Evolutionary conservation across 305 asterid species (phyloP), one percentile per base, ranked within the genome.

Genomic region (Fraxinus paxiana): DNA sequence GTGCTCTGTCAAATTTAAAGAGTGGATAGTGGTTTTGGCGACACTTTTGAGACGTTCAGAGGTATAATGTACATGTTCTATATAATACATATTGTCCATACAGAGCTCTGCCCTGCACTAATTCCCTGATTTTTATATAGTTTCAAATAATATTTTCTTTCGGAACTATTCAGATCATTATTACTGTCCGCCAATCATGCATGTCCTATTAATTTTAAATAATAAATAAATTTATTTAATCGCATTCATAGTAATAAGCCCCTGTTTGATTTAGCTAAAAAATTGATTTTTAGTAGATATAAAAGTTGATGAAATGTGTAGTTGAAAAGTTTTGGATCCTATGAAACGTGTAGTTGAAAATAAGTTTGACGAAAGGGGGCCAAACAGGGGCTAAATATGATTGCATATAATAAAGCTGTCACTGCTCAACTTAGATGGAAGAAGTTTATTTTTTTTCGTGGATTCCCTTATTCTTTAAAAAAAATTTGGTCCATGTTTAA

Each of bases 1-100:
- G 99, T 96, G 99, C 87, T 94, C 98, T 1, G 98, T 96, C 83
- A 96, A 96, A 86, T 96, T 96, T 88, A 92, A 96, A 88, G 98
- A 96, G 88, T 96, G 99, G 99, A 91, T 94, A 76, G 99, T 96
- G 73, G 97, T 96, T 80, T 86, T 96, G 91, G 99, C 99, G 77
- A 96, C 99, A 59, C 91, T 96, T 84, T 84, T 94, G 90, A 91
- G 99, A 92, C 94, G 98, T 85, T 88, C 97, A 34, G 99, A 96
- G 99, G 99, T 96, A 83, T 77, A 75, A 28, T 78, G 20, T 30
- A 71, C 81, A 75, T 79, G n/a, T 26, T 28, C 37, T 26, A 12
- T 26, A 4, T 10, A 24, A 22, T 20, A 20, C 34, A 63, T 63
- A 34, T 63, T 63, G 4, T n/a, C 34, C 34, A 6, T 63, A 8